These are phyloP conservation scores for Tolypocladium amazonense DNA, from an alignment of 2,329 filamentous ascomycete species.

Conservation along the genomic window DNA sequence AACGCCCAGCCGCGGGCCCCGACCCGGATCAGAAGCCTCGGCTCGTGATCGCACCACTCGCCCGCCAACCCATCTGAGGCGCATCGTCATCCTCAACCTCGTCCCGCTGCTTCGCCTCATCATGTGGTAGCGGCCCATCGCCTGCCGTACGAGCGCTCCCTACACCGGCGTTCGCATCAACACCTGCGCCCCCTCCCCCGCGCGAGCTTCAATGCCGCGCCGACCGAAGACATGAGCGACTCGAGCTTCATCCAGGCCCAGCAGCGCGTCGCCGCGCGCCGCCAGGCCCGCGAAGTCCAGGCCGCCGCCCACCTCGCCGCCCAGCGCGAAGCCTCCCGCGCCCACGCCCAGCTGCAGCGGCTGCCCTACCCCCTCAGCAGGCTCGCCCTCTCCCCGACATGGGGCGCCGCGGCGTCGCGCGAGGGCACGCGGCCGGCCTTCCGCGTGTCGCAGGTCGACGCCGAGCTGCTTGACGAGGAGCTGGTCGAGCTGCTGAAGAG, in stretches of 20 bases:
- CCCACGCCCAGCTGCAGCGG: conserved; percentile 42
- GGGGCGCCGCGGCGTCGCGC: conserved; percentile 62
- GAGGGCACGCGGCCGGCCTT: conserved; percentile 78
- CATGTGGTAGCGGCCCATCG: not conserved
- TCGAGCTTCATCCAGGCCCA: conserved; percentile 80
- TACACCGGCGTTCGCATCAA: not conserved
- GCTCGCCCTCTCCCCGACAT: conserved; percentile 39
- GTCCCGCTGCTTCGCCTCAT: not conserved
- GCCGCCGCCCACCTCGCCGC: conserved; percentile 44
- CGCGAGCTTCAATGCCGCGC: conserved; percentile 14
- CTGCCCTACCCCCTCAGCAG: conserved; percentile 54
- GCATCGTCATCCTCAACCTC: not conserved
- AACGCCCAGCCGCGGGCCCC: not conserved
- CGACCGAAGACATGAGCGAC: conserved; percentile 38
- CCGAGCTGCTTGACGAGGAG: conserved; percentile 90
- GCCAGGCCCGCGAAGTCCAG: conserved; percentile 62
- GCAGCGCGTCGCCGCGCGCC: conserved; percentile 72
- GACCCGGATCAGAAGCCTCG: not conserved
- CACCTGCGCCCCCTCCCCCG: not conserved
- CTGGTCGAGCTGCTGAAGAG: conserved; percentile 73
- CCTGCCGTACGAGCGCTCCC: not conserved
- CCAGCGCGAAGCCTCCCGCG: conserved; percentile 39
- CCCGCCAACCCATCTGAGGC: not conserved
- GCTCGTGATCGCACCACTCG: conserved; percentile 3
- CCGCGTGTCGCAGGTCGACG: conserved; percentile 90